A percentile compares a stretch with the other conserved stretches of the same genome.
These are phyloP conservation scores for Trichosporon sp. DNA, from an alignment of 1,284 basidiomycete genomes.

Conservation along the genomic window DNA sequence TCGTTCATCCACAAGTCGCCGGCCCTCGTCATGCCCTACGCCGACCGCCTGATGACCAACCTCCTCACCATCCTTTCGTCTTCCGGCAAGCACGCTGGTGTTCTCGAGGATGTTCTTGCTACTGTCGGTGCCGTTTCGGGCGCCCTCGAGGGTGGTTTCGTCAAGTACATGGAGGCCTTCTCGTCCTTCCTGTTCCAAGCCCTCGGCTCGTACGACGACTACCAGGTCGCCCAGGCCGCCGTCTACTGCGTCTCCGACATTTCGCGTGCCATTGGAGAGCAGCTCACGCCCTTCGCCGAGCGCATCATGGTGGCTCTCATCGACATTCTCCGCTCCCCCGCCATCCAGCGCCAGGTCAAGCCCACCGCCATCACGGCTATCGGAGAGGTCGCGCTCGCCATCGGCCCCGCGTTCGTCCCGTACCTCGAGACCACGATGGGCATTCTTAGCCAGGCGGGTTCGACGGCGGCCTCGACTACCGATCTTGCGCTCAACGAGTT, in stretches of 20 bases:
- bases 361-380: constrained; percentile 93
- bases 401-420: constrained; percentile 82
- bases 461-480: constrained; percentile 76
- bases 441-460: constrained; percentile 87
- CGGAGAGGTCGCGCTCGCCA: constrained; percentile 93
- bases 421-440: constrained; percentile 88
- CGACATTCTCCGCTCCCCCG: constrained; percentile 87
- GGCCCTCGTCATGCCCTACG: constrained; percentile 80
- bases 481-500: constrained; percentile 66
- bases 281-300: constrained; percentile 77
- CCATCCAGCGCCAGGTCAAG: constrained; percentile 92
- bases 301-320: constrained; percentile 89
- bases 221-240: constrained; percentile 90
- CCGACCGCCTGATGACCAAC: constrained; percentile 94
- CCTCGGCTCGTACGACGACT: constrained; percentile 90
- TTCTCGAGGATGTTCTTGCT: constrained; percentile 96
- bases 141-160: constrained; percentile 83
- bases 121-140: constrained; percentile 80
- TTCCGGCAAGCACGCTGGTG: constrained; percentile 87
- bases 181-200: constrained; percentile 86
- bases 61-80: constrained; percentile 81
- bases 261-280: constrained; percentile 85
- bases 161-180: constrained; percentile 88
- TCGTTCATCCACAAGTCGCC: constrained; percentile 81
- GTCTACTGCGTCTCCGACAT: constrained; percentile 96